phyloP scores from a whole-genome alignment of 1,139 yeast species.

The Saccharomycopsis hybrid region DNA sequence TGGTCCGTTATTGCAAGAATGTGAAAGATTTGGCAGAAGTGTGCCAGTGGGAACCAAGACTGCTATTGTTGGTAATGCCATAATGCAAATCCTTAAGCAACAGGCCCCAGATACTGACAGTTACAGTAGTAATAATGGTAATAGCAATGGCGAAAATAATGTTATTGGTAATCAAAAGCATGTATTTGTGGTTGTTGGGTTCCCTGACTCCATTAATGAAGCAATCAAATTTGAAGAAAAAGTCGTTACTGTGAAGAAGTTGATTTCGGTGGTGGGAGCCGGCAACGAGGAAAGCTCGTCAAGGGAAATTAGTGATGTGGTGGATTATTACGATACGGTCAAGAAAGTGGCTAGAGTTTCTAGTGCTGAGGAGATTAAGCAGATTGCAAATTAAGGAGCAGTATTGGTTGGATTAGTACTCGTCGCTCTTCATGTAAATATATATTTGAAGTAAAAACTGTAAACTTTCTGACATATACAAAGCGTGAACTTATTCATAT shows the following conservation, averaged over 20 bases:
- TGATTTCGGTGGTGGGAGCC: background rate
- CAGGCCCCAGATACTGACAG: too few relatives aligned
- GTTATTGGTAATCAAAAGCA: background rate
- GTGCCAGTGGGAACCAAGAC: conserved; percentile 16
- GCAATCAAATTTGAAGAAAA: conserved; percentile 21
- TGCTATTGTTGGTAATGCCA: conserved; percentile 5
- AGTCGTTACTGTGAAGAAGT: conserved; percentile 11
- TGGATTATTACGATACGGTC: conserved; percentile 19
- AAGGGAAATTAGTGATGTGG: too few relatives aligned
- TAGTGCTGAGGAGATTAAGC: background rate
- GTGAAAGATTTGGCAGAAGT: background rate
- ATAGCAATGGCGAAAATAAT: too few relatives aligned
- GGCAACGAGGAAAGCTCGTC: too few relatives aligned
- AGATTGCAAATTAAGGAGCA: too few relatives aligned
- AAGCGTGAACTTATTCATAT: too few relatives aligned
- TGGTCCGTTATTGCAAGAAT: conserved; percentile 17
- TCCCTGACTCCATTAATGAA: conserved; percentile 17
- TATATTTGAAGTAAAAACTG: too few relatives aligned
- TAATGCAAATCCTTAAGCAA: conserved; percentile 1
- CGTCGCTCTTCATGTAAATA: too few relatives aligned
- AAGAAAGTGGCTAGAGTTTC: conserved; percentile 6
- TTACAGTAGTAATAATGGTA: too few relatives aligned
- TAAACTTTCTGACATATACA: too few relatives aligned
- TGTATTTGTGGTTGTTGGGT: conserved; percentile 7
- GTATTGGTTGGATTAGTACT: too few relatives aligned